phyloP scores from a whole-genome alignment of 768 basidiomycete genomes.

The Lactarius sp. region DNA sequence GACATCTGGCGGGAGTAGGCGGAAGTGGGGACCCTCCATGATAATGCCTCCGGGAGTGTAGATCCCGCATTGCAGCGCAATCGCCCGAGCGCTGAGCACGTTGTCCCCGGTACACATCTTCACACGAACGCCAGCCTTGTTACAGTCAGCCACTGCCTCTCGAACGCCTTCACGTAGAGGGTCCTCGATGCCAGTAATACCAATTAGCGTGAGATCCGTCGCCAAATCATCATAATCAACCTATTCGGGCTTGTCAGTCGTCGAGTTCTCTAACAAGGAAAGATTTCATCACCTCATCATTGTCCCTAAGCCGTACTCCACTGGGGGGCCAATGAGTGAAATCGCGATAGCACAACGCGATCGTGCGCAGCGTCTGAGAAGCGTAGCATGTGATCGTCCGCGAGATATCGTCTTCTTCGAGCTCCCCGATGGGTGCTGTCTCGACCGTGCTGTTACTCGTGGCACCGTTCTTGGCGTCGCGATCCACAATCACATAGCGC shows the following conservation, averaged over 20 bases:
- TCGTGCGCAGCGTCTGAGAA: constrained; percentile 91
- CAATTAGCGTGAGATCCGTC: constrained; percentile 74
- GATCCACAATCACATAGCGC: constrained; percentile 64
- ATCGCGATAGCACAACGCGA: constrained; percentile 91
- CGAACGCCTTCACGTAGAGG: constrained; percentile 88
- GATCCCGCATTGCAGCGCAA: constrained; percentile 94
- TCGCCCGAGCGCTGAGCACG: constrained; percentile 91
- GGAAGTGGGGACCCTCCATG: constrained; percentile 96
- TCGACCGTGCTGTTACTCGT: constrained; percentile 40
- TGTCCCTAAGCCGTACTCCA: constrained; percentile 36
- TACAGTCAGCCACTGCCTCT: constrained; percentile 86
- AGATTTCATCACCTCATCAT: constrained; percentile 48
- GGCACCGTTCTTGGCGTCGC: constrained; percentile 29
- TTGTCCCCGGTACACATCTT: constrained; percentile 99
- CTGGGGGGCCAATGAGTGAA: constrained; percentile 80
- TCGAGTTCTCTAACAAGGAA: background rate
- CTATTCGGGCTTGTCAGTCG: constrained; percentile 32
- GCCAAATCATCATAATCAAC: constrained; percentile 67
- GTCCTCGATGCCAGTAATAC: constrained; percentile 89
- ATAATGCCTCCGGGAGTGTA: constrained; percentile 91
- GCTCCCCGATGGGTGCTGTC: constrained; percentile 55
- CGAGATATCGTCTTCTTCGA: constrained; percentile 75
- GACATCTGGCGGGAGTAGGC: constrained; percentile 66
- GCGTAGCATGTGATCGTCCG: constrained; percentile 98
- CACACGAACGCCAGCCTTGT: constrained; percentile 83